Evolutionary conservation across 1,139 yeast species (phyloP).

Genomic region (Suhomyces atakaporum): DNA sequence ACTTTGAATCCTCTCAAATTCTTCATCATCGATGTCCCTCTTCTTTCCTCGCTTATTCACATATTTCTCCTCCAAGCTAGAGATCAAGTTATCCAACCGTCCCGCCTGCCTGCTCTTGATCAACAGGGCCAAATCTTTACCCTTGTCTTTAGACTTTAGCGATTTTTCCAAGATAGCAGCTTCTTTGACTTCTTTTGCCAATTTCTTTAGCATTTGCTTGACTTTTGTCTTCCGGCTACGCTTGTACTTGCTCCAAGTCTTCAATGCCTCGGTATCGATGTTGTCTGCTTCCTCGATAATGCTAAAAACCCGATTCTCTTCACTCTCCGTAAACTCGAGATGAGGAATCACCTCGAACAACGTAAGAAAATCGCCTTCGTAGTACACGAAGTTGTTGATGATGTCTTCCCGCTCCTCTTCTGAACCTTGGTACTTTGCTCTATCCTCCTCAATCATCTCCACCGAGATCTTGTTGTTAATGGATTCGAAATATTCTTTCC

Average conservation of each 20-base stretch:
- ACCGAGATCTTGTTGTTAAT: conserved; percentile 64
- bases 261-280: conserved; percentile 28
- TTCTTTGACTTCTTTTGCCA: conserved; percentile 64
- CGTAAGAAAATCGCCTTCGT: conserved; percentile 68
- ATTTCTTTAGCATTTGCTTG: conserved; percentile 45
- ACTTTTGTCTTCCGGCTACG: conserved; percentile 48
- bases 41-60: conserved; percentile 39
- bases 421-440: conserved; percentile 60
- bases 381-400: conserved; percentile 54
- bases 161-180: conserved; percentile 62
- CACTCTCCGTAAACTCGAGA: conserved; percentile 61
- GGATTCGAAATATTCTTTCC: conserved; percentile 67
- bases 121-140: conserved; percentile 48
- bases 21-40: conserved; percentile 40
- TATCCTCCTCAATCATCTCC: conserved; percentile 76
- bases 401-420: conserved; percentile 71
- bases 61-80: conserved; percentile 58
- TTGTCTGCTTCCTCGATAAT: conserved; percentile 45
- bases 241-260: conserved; percentile 57
- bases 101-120: conserved; percentile 48
- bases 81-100: conserved; percentile 51
- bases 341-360: conserved; percentile 79
- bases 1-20: conserved; percentile 40
- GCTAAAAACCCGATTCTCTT: conserved; percentile 59
- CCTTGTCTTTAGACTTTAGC: conserved; percentile 43